Percentiles rank a stretch among this genome's conserved stretches.
Conservation (phyloP, 108 stramenopile species). For the Fistulifera solaris region DNA sequence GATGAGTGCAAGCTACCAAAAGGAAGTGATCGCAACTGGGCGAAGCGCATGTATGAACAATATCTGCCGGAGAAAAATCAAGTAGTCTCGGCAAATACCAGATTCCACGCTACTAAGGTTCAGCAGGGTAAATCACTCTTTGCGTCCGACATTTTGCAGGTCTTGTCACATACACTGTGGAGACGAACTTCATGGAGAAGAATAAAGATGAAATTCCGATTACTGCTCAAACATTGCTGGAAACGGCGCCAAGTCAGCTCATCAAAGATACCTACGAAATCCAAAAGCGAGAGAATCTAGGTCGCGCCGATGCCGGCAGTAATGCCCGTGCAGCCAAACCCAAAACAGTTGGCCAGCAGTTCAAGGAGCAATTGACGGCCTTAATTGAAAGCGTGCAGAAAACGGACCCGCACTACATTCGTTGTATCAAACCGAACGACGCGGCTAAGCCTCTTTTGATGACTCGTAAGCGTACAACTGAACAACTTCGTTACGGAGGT, state of each 20-base stretch:
- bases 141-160: constrained; percentile 95
- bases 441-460: constrained; percentile 73
- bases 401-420: constrained; percentile 99
- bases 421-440: constrained; percentile 98
- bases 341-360: constrained; percentile 91
- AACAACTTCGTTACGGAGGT: constrained; percentile 97
- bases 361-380: constrained; percentile 82
- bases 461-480: constrained; percentile 77
- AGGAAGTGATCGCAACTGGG: constrained; percentile 78
- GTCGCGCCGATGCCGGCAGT: constrained; percentile 10
- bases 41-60: constrained; percentile 68
- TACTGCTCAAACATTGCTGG: constrained; percentile 82
- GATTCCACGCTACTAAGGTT: constrained; percentile 62
- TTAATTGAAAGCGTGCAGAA: constrained; percentile 84
- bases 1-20: constrained; percentile 86
- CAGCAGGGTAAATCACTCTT: constrained; percentile 75
- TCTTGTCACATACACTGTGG: constrained; percentile 83
- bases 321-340: constrained; percentile 37
- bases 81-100: constrained; percentile 68
- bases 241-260: constrained; percentile 66
- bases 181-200: constrained; percentile 94
- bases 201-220: constrained; percentile 95
- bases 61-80: constrained; percentile 72
- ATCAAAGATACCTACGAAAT: constrained; percentile 70
- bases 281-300: constrained; percentile 47